A percentile compares a stretch with the other conserved stretches of the same genome.
Conservation (phyloP, 345 rosid species). For the Euclidium syriacum region DNA sequence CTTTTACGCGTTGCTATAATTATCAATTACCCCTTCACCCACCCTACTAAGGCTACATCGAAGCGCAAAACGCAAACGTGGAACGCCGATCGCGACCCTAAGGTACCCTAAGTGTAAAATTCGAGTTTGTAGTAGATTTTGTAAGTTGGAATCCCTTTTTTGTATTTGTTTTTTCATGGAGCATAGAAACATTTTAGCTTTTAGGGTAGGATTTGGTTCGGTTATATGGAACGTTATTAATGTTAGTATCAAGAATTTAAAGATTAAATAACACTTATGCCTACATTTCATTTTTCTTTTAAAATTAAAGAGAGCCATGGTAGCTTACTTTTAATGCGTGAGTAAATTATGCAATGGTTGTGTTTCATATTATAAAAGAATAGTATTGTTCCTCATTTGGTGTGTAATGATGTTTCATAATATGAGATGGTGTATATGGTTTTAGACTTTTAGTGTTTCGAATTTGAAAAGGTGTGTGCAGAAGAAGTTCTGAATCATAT, state of each 20-base stretch:
- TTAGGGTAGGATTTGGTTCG: conserved; percentile 16
- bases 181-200: conserved; percentile 19
- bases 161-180: not conserved
- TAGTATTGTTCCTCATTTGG: not conserved
- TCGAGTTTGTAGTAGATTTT: conserved; percentile 16
- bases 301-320: not conserved
- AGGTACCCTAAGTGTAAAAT: conserved; percentile 15
- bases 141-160: not conserved
- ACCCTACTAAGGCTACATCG: conserved; percentile 12
- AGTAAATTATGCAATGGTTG: not conserved
- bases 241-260: conserved; percentile 21
- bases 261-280: conserved; percentile 1
- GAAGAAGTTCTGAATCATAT: not conserved
- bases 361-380: not conserved
- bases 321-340: not conserved
- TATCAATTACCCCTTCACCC: conserved; percentile 17
- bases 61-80: conserved; percentile 18
- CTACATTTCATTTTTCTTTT: not conserved
- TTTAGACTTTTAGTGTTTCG: not conserved
- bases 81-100: conserved; percentile 5
- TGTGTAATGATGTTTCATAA: not conserved
- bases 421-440: not conserved
- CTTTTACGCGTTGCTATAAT: conserved; percentile 18
- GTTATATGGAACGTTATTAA: not conserved
- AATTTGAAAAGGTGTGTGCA: not conserved